These are phyloP conservation scores for Periconia sp. DNA, from an alignment of 2,329 filamentous ascomycete species.

Conservation along the genomic window DNA sequence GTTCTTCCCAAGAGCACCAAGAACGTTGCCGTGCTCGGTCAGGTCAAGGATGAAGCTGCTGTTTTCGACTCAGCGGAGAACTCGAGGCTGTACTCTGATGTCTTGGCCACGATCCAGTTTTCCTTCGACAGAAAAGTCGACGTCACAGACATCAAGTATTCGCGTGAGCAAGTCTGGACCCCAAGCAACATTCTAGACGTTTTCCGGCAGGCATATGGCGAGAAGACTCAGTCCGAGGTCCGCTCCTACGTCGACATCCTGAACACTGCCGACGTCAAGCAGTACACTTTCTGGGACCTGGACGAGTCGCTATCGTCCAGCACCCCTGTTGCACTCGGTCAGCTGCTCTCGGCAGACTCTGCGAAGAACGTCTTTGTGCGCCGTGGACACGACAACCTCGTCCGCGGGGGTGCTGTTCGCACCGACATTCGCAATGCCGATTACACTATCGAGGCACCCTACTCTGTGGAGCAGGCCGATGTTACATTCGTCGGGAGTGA, in stretches of 20 bases:
- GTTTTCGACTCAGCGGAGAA: constrained; percentile 77
- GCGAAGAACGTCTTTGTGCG: constrained; percentile 66
- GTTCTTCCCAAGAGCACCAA: constrained; percentile 76
- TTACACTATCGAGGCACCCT: constrained; percentile 84
- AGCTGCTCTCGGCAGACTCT: constrained; percentile 66
- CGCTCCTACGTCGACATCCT: constrained; percentile 59
- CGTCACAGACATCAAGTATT: constrained; percentile 88
- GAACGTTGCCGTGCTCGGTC: constrained; percentile 84
- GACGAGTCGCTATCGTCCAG: constrained; percentile 73
- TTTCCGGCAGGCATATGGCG: constrained; percentile 53
- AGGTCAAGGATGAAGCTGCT: constrained; percentile 76
- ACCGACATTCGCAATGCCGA: constrained; percentile 85
- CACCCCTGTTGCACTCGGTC: constrained; percentile 67
- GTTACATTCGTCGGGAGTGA: constrained; percentile 79
- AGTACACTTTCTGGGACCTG: constrained; percentile 94
- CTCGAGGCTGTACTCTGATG: constrained; percentile 91
- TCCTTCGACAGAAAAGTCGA: constrained; percentile 61
- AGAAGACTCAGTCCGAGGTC: constrained; percentile 46
- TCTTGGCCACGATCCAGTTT: constrained; percentile 84
- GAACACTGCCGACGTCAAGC: constrained; percentile 66
- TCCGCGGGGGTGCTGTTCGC: constrained; percentile 78
- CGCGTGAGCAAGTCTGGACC: constrained; percentile 71
- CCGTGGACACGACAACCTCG: constrained; percentile 66
- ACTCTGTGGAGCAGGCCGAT: constrained; percentile 79
- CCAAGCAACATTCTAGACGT: constrained; percentile 58